phyloP scores from a whole-genome alignment of 305 asterid species.

The Fraxinus nigra region DNA sequence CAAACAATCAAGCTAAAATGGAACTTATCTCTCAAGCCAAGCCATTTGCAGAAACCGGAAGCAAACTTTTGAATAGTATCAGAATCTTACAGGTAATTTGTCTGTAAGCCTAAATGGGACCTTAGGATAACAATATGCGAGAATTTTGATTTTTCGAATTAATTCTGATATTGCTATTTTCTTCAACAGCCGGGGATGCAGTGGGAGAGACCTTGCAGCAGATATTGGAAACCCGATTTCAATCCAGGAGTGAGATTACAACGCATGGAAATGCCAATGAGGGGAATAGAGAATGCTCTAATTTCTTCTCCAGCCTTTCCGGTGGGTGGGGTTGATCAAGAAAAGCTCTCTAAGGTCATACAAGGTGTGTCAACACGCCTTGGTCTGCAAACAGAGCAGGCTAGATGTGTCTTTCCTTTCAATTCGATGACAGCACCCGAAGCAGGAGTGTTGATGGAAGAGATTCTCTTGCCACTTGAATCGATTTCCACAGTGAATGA shows the following conservation, averaged over 20 bases:
- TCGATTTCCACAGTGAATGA: slow-evolving; percentile 21
- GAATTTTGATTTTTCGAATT: background rate
- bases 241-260: slow-evolving; percentile 37
- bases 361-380: slow-evolving; percentile 29
- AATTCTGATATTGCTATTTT: background rate
- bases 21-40: slow-evolving; percentile 51
- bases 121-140: background rate
- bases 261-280: slow-evolving; percentile 51
- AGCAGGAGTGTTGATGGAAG: slow-evolving; percentile 18
- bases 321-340: slow-evolving; percentile 29
- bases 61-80: slow-evolving; percentile 58
- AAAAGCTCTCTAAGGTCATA: slow-evolving; percentile 32
- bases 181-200: slow-evolving; percentile 56
- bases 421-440: slow-evolving; percentile 34
- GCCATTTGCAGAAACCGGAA: slow-evolving; percentile 54
- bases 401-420: slow-evolving; percentile 27
- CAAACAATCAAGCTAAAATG: slow-evolving; percentile 26
- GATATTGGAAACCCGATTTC: slow-evolving; percentile 21
- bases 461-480: slow-evolving; percentile 25
- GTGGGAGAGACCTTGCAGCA: slow-evolving; percentile 65
- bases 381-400: slow-evolving; percentile 39
- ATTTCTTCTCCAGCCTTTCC: slow-evolving; percentile 31
- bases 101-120: background rate
- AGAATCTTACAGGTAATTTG: slow-evolving; percentile 49
- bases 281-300: slow-evolving; percentile 64